Base-by-base conservation (phyloP, 306 rosid species). In the Rosa multiflora region DNA sequence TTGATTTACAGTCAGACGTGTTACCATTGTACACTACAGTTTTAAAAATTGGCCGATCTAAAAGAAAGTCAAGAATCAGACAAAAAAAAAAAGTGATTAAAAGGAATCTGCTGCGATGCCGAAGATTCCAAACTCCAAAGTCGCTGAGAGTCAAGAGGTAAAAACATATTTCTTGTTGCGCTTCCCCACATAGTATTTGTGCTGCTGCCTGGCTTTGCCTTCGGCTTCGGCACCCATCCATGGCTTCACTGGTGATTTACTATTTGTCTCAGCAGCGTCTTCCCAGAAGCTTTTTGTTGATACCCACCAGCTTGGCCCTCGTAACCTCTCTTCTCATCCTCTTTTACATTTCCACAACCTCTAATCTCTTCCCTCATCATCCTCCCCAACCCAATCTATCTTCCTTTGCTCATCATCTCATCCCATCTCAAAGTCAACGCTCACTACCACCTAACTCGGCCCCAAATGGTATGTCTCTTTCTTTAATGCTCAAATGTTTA, bases 221-320 rank as follows among this genome's bases (percentile, higher is more conserved):
- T n/a, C n/a, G n/a, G 46, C 29, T 29, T 29, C 8, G 61, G 18
- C 15, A 12, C 52, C 46, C 61, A 18, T 55, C 61, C 26, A 55
- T 55, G 61, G 61, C 83, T 82, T 83, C 92, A 2, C 44, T 75
- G 52, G 15, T 80, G 21, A n/a, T 76, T 37, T 52, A 59, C 82
- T 59, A 74, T 39, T 67, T 75, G 53, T 85, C 85, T 32, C 76
- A 75, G 46, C 83, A 59, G 32, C 82, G 78, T 69, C 37, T 76
- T 70, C 67, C 83, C 70, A 80, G 79, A 48, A 58, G 55, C 70
- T 81, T 77, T 66, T 80, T 84, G 83, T 83, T 92, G 86, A 69
- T 86, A 74, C 94, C 91, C 76, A 82, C 88, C 73, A 82, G 73
- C 70, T 77, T 90, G 67, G 91, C 90, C 66, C 88, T 92, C 39